phyloP scores from a whole-genome alignment of 2,329 filamentous ascomycete species.

The Venturiaceae sp. region DNA sequence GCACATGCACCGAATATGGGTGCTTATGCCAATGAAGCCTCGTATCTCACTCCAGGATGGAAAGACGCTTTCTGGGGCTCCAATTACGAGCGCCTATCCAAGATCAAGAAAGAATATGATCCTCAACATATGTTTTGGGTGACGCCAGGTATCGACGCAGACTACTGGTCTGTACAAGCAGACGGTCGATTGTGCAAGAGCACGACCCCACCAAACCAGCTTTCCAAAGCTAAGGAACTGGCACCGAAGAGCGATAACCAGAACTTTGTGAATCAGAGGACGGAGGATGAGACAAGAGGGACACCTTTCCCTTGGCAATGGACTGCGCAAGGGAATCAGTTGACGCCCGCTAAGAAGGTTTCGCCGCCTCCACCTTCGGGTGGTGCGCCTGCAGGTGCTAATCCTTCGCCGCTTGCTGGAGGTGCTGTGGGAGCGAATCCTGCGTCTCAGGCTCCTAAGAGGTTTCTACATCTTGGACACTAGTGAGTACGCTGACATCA shows the following conservation, averaged over 20 bases:
- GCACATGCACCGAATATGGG: background rate
- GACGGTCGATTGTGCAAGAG: constrained; percentile 6
- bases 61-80: constrained; percentile 7
- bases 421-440: too few species aligned
- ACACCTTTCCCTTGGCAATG: background rate
- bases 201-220: background rate
- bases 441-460: background rate
- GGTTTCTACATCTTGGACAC: background rate
- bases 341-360: background rate
- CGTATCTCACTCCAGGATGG: constrained; percentile 3
- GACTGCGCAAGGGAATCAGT: background rate
- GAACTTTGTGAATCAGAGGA: background rate
- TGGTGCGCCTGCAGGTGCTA: too few species aligned
- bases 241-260: background rate
- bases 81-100: constrained; percentile 7
- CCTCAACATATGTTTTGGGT: constrained; percentile 8
- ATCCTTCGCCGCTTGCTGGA: too few species aligned
- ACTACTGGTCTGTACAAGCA: background rate
- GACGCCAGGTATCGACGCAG: constrained; percentile 8
- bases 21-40: constrained; percentile 3
- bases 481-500: too few species aligned
- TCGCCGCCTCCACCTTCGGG: background rate
- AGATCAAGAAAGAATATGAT: constrained; percentile 10
- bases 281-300: background rate
- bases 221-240: background rate